Conservation (phyloP, 2,329 filamentous ascomycete species). For the Xenoacremonium recifei region DNA sequence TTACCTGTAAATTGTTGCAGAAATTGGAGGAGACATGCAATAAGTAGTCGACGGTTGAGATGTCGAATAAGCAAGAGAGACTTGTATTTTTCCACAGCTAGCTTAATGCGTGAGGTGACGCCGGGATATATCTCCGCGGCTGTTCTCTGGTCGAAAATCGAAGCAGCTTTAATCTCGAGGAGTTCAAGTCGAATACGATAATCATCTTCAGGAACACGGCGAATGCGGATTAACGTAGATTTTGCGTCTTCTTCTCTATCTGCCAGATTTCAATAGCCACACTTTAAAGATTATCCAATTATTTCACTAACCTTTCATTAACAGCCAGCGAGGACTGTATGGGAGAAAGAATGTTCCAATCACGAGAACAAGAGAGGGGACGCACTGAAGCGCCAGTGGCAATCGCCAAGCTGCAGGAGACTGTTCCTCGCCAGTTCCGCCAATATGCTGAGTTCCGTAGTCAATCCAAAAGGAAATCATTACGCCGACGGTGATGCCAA, state of each 20-base stretch:
- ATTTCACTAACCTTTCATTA: slow-evolving; percentile 5
- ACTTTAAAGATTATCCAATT: too few relatives aligned
- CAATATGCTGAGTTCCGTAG: slow-evolving; percentile 44
- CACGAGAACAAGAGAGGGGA: slow-evolving; percentile 64
- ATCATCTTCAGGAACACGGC: slow-evolving; percentile 59
- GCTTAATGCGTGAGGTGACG: too few relatives aligned
- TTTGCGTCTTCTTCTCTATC: slow-evolving; percentile 61
- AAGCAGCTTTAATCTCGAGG: slow-evolving; percentile 80
- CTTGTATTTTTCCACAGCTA: slow-evolving; percentile 11
- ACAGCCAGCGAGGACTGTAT: slow-evolving; percentile 72
- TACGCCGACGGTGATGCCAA: slow-evolving; percentile 34
- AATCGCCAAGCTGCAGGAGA: slow-evolving; percentile 70
- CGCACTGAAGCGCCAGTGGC: slow-evolving; percentile 69
- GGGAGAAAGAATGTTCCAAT: slow-evolving; percentile 78
- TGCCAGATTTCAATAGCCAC: too few relatives aligned
- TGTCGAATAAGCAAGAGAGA: slow-evolving; percentile 7
- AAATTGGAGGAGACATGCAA: slow-evolving; percentile 6
- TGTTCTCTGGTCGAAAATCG: slow-evolving; percentile 77
- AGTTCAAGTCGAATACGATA: slow-evolving; percentile 73
- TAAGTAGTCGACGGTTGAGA: slow-evolving; percentile 5
- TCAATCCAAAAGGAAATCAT: slow-evolving; percentile 62
- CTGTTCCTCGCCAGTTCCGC: slow-evolving; percentile 51
- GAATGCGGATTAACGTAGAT: slow-evolving; percentile 60
- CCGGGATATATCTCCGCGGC: too few relatives aligned
- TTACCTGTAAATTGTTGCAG: slow-evolving; percentile 9